Conservation (phyloP, 179 eudicot species). For the Silene noctiflora region DNA sequence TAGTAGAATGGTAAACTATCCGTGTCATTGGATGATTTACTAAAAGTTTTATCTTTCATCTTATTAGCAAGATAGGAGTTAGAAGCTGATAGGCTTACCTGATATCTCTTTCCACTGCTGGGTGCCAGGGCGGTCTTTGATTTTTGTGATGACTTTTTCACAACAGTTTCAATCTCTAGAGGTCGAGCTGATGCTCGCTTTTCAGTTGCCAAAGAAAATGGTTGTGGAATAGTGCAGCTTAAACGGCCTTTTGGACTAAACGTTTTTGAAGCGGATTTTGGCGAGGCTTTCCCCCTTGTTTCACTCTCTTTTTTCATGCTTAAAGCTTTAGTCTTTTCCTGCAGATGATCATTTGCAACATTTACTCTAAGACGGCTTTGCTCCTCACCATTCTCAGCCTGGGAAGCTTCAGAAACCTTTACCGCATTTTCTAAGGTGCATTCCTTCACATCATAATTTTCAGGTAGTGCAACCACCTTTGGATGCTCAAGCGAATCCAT, state of each 20-base stretch:
- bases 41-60: neutral
- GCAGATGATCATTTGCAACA: constrained; percentile 18
- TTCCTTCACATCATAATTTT: constrained; percentile 51
- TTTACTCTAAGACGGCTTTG: constrained; percentile 18
- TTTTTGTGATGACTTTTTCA: constrained; percentile 33
- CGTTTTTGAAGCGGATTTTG: constrained; percentile 42
- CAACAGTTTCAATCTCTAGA: constrained; percentile 39
- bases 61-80: neutral
- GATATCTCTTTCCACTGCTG: constrained; percentile 39
- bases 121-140: constrained; percentile 31
- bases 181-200: constrained; percentile 71
- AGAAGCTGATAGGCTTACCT: constrained; percentile 32
- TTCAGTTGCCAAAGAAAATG: constrained; percentile 88
- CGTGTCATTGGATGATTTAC: constrained; percentile 5
- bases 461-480: constrained; percentile 25
- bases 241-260: constrained; percentile 38
- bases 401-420: constrained; percentile 33
- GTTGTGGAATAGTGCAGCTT: constrained; percentile 73
- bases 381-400: constrained; percentile 33
- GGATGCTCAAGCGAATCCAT: constrained; percentile 30
- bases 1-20: neutral
- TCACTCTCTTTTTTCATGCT: constrained; percentile 30
- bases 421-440: constrained; percentile 37
- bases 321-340: constrained; percentile 32
- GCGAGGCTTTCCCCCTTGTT: constrained; percentile 31